Conservation (phyloP, 495 filamentous ascomycete genomes). For the Podospora comata region DNA sequence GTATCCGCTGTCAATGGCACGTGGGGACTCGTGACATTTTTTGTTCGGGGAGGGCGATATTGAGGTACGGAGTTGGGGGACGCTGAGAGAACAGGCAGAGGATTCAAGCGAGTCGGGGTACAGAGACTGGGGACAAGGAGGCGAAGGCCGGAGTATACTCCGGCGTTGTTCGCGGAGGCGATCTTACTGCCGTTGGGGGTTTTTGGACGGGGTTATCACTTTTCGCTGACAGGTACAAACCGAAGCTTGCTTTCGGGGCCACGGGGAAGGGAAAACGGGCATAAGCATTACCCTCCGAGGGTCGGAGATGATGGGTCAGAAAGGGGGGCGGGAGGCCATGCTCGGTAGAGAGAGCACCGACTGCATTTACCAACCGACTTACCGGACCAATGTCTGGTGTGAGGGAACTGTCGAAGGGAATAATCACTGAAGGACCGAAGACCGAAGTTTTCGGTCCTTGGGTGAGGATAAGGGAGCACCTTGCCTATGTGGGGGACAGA, state of each 20-base stretch:
- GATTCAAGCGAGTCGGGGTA: not conserved
- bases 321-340: not conserved
- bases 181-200: too few species aligned
- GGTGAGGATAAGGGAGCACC: not conserved
- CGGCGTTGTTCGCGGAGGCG: too few species aligned
- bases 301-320: not conserved
- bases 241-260: too few species aligned
- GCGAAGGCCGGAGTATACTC: not conserved
- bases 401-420: not conserved
- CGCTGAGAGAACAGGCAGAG: not conserved
- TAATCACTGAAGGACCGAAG: not conserved
- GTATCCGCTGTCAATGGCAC: not conserved
- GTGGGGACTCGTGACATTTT: not conserved
- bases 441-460: not conserved
- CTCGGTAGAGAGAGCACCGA: not conserved
- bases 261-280: not conserved
- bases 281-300: not conserved
- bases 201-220: not conserved
- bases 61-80: not conserved
- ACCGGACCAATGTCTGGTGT: not conserved
- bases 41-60: not conserved
- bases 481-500: not conserved
- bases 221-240: not conserved
- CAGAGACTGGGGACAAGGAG: not conserved
- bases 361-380: not conserved